Evolutionary conservation across 2,329 filamentous ascomycete genomes (phyloP).

Genomic region (Hypocrella siamensis): DNA sequence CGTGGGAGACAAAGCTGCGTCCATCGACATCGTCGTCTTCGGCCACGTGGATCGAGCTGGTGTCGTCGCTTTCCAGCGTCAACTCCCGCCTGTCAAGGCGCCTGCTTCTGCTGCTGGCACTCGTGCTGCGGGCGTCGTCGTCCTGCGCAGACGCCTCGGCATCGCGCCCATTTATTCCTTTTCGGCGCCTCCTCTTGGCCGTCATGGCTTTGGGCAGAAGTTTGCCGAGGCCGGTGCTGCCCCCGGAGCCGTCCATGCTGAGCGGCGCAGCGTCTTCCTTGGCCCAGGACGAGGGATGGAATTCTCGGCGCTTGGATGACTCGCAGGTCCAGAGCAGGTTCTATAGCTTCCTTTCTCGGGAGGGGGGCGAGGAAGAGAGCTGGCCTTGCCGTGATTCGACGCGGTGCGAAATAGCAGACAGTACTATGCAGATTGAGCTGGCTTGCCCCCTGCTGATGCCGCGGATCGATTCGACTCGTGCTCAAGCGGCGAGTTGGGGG

Average conservation of each 20-base stretch:
- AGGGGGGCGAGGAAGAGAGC: no score
- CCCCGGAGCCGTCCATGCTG: slow-evolving; percentile 7
- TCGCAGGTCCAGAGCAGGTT: no score
- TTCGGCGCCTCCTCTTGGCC: slow-evolving; percentile 31
- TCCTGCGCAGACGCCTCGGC: slow-evolving; percentile 11
- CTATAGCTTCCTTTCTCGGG: no score
- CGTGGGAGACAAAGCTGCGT: slow-evolving; percentile 17
- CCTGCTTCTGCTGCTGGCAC: slow-evolving; percentile 11
- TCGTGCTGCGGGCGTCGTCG: slow-evolving; percentile 15
- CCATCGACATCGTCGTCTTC: slow-evolving; percentile 17
- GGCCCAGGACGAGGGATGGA: no score
- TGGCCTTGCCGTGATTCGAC: no score
- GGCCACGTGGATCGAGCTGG: slow-evolving; percentile 12
- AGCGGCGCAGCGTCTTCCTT: background rate
- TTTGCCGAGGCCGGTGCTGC: slow-evolving; percentile 27
- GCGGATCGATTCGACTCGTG: no score
- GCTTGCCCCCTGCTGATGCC: no score
- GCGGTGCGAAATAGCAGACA: no score
- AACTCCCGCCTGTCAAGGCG: slow-evolving; percentile 12
- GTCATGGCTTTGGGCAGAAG: slow-evolving; percentile 36
- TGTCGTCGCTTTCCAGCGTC: slow-evolving; percentile 19
- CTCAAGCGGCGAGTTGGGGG: no score
- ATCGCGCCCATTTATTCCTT: slow-evolving; percentile 25
- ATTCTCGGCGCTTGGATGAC: no score
- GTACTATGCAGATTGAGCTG: no score